Evolutionary conservation across 2,329 filamentous ascomycete species (phyloP), one percentile per base, ranked within the genome.

Genomic region (Fusarium sambucinum): DNA sequence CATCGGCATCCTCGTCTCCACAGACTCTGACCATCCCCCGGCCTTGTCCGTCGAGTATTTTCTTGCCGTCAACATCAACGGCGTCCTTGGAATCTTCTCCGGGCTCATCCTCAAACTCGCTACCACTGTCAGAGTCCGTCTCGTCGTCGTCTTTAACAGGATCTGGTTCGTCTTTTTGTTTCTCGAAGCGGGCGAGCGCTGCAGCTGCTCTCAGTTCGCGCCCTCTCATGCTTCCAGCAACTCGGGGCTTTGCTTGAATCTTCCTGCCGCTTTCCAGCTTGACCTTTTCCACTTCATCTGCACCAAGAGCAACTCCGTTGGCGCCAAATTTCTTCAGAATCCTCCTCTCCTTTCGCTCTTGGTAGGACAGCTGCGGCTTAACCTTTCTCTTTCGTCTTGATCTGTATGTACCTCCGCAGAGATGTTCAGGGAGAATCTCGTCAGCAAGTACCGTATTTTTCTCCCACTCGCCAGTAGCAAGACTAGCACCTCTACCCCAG

Each of bases 361-460:
- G 88, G 77, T 93, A 93, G 8, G 85, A 88, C 30, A 90, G 72
- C 44, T 82, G 79, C 29, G 83, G 80, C 70, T 85, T 84, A 3
- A 75, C 80, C 73, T 85, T 86, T 55, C 85, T 82, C 75, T 87
- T 90, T 58, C 87, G 82, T 38, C 84, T 78, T 2, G 89, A 88
- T 47, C 87, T 83, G 76, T 91, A 97, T 5, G 92, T 94, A 3
- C 93, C 93, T 66, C 93, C 93, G 73, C 93, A 97, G 2, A 96
- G 81, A 76, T 93, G 89, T 74, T 92, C 87, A 0, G 90, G 88
- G 45, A 92, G 79, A 17, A 82, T 76, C 65, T 92, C 89, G 35
- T 84, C 83, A 0, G 83, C 81, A 2, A 78, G 77, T 12, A 88
- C 80, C 1, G 81, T 82, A 46, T 88, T 84, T 41, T 74, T 80